Conservation (phyloP, 169 alveolate genomes). For the Blepharisma undulans region DNA sequence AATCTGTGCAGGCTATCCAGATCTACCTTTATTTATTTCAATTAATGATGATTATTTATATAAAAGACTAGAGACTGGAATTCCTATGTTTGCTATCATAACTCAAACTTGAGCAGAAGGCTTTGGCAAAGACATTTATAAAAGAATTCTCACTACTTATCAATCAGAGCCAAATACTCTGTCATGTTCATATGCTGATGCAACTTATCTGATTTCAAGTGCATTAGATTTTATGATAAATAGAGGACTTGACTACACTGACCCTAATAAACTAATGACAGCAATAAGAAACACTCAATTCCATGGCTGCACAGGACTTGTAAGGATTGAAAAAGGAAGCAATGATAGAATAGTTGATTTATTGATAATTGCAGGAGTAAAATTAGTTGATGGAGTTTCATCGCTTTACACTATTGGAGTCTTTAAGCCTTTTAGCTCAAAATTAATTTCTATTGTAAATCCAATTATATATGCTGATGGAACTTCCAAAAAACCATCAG, state of each 20-base stretch:
- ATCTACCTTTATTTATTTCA: background rate
- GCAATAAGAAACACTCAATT: conserved; percentile 3
- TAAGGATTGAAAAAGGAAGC: conserved; percentile 2
- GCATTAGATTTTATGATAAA: background rate
- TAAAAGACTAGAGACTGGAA: background rate
- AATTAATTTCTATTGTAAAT: background rate
- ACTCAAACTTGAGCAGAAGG: background rate
- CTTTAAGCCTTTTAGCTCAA: conserved; percentile 21
- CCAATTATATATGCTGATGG: conserved; percentile 21
- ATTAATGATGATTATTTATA: background rate
- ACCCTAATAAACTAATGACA: background rate
- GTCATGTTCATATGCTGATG: background rate
- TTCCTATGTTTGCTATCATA: background rate
- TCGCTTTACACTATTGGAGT: background rate
- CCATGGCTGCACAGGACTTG: conserved; percentile 11
- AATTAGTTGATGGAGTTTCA: background rate
- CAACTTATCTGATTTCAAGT: background rate
- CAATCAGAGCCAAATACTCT: background rate
- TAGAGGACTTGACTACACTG: conserved; percentile 12
- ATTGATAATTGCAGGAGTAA: background rate
- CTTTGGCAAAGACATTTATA: background rate
- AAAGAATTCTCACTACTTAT: background rate
- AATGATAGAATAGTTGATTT: conserved; percentile 6
- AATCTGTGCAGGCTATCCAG: background rate
- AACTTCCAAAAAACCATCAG: background rate